These are phyloP conservation scores for Colletotrichum sp. DNA, from an alignment of 2,329 filamentous ascomycete genomes.

Conservation along the genomic window DNA sequence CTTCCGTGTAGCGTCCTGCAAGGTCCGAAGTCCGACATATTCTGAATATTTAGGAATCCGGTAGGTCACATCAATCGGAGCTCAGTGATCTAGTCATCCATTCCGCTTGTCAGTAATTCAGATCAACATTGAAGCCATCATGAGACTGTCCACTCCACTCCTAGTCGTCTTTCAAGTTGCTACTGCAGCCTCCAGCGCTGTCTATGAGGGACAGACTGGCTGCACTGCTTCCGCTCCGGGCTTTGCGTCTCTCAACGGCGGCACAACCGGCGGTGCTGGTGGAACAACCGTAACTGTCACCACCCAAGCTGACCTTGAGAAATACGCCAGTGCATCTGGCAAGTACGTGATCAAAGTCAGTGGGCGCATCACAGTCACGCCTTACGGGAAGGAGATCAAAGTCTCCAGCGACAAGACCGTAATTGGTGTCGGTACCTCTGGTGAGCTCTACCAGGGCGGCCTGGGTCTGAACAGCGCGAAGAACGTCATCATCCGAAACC, in stretches of 20 bases:
- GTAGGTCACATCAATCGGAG: not conserved
- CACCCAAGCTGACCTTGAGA: conserved; percentile 25
- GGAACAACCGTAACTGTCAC: conserved; percentile 24
- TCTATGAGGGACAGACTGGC: not conserved
- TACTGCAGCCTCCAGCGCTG: not conserved
- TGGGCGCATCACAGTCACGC: conserved; percentile 25
- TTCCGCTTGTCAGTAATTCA: no score
- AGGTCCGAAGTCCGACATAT: not conserved
- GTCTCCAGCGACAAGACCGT: conserved; percentile 26
- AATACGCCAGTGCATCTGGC: conserved; percentile 23
- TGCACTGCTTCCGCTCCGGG: conserved; percentile 23
- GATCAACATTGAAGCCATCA: not conserved
- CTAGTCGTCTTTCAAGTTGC: not conserved
- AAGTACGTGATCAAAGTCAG: conserved; percentile 28
- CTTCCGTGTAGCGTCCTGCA: not conserved
- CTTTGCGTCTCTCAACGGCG: conserved; percentile 28
- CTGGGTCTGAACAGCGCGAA: conserved; percentile 15
- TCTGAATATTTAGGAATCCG: not conserved
- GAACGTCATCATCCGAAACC: conserved; percentile 25
- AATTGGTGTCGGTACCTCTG: conserved; percentile 20
- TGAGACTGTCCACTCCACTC: not conserved
- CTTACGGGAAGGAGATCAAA: conserved; percentile 26
- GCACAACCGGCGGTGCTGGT: conserved; percentile 26
- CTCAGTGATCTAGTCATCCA: not conserved
- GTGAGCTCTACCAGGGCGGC: conserved; percentile 19